Evolutionary conservation across 257 asterid species (phyloP).

Genomic region (Solanum neorickii): DNA sequence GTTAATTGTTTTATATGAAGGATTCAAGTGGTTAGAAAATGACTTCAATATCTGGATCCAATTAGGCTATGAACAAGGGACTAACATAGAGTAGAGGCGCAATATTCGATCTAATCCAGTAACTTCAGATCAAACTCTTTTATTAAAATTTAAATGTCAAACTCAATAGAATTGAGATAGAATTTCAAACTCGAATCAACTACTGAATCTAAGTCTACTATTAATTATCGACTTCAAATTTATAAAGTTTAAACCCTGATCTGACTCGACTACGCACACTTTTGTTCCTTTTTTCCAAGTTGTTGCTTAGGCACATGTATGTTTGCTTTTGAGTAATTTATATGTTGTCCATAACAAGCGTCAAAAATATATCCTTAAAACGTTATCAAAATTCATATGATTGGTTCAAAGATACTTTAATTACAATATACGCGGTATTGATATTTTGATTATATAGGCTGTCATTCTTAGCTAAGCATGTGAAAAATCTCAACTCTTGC

Average conservation of each 20-base stretch:
- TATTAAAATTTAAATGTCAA: not conserved
- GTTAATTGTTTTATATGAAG: not conserved
- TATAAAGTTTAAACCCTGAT: not conserved
- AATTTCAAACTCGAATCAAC: too few species aligned
- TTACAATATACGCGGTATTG: not conserved
- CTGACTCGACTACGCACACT: not conserved
- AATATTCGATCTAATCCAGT: not conserved
- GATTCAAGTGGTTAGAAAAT: not conserved
- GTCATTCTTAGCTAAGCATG: constrained; percentile 2
- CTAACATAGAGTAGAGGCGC: not conserved
- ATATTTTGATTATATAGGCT: not conserved
- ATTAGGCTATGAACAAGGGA: not conserved
- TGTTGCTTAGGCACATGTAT: not conserved
- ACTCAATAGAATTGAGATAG: too few species aligned
- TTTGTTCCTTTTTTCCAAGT: not conserved
- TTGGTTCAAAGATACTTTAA: not conserved
- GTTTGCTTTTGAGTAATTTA: not conserved
- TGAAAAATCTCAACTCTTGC: not conserved
- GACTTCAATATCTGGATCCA: not conserved
- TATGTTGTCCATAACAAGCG: not conserved
- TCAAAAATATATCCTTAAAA: not conserved
- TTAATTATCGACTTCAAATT: not conserved
- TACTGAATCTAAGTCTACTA: not conserved
- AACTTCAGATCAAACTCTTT: not conserved
- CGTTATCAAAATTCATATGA: not conserved